phyloP scores from a whole-genome alignment of 1,284 basidiomycete genomes.

The Bjerkandera adusta region DNA sequence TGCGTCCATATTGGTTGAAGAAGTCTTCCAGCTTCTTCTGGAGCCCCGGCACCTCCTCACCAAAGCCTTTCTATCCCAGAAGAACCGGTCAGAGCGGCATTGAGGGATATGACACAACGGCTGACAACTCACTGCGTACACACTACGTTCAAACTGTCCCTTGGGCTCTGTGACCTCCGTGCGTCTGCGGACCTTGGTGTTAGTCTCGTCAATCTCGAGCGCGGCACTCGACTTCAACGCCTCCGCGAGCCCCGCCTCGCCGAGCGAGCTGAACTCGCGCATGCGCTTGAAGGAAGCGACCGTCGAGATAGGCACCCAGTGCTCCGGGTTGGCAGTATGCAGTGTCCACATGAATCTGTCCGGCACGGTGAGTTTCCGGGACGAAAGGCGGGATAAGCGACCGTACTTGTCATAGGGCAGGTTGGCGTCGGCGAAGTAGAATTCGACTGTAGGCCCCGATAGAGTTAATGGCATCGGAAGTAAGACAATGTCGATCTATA shows the following conservation, averaged over 20 bases:
- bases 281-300: conserved; percentile 97
- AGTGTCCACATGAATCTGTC: conserved; percentile 94
- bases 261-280: conserved; percentile 66
- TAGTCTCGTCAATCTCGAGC: conserved; percentile 78
- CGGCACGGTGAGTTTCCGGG: neutral
- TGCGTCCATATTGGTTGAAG: conserved; percentile 80
- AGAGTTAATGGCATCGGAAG: neutral
- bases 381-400: neutral
- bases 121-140: conserved; percentile 72
- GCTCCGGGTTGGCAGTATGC: conserved; percentile 73
- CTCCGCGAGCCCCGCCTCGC: conserved; percentile 63
- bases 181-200: conserved; percentile 70
- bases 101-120: neutral
- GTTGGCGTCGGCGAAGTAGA: conserved; percentile 97
- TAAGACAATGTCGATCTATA: neutral
- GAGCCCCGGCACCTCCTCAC: conserved; percentile 66
- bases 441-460: conserved; percentile 70
- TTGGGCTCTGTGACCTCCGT: conserved; percentile 74
- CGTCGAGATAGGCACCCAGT: conserved; percentile 90
- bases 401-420: conserved; percentile 90
- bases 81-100: neutral
- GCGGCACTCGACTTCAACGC: conserved; percentile 64
- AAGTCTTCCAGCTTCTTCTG: conserved; percentile 83
- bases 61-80: conserved; percentile 83
- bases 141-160: conserved; percentile 74